Conservation (phyloP, 768 basidiomycete genomes). For the Suillus luteus region DNA sequence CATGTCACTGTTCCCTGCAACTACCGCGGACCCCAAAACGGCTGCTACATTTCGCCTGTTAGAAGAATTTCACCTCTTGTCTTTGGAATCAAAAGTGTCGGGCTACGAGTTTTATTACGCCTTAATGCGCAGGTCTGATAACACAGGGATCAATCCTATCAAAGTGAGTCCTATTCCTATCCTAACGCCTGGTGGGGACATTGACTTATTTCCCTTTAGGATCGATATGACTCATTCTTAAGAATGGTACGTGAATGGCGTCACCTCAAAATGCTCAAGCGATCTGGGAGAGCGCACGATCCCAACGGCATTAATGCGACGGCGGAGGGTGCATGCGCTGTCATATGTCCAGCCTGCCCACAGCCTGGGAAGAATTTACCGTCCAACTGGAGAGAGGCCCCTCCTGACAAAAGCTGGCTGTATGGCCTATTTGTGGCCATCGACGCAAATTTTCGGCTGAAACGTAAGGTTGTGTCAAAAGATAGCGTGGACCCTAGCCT, state of each 20-base stretch:
- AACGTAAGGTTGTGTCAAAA: conserved; percentile 16
- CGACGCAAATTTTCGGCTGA: conserved; percentile 31
- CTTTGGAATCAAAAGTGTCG: conserved; percentile 29
- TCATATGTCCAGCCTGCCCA: conserved; percentile 33
- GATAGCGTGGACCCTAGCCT: conserved; percentile 26
- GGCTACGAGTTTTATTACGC: conserved; percentile 33
- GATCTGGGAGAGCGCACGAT: conserved; percentile 27
- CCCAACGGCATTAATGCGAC: conserved; percentile 25
- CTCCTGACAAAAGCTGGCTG: conserved; percentile 9
- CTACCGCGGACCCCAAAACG: conserved; percentile 27
- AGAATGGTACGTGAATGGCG: conserved; percentile 23
- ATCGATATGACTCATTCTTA: conserved; percentile 21
- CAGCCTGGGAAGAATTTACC: conserved; percentile 31
- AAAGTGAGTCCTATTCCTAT: conserved; percentile 10
- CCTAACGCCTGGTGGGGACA: not conserved
- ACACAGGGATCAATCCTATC: conserved; percentile 22
- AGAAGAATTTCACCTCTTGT: not conserved
- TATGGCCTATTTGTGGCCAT: conserved; percentile 26
- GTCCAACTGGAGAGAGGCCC: conserved; percentile 17
- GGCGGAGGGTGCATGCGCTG: conserved; percentile 23
- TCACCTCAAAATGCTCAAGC: conserved; percentile 19
- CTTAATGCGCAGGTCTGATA: conserved; percentile 27
- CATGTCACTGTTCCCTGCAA: conserved; percentile 34
- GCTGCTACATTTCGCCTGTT: not conserved
- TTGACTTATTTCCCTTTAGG: not conserved